Evolutionary conservation across 1,139 yeast species (phyloP).

Genomic region (Taiozyma onychis): DNA sequence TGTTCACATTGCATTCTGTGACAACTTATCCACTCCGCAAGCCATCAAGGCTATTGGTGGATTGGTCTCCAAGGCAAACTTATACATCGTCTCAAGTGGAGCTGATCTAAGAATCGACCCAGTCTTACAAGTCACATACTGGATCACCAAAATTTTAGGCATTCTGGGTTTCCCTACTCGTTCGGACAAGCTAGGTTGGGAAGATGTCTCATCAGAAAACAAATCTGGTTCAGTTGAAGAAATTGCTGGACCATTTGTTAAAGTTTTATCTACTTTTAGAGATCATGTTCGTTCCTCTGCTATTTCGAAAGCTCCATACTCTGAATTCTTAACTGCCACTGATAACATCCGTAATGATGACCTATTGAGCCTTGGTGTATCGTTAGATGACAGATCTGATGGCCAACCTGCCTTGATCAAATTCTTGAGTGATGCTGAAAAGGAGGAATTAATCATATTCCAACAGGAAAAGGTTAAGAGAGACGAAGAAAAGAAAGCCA

Average conservation of each 20-base stretch:
- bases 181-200: constrained; percentile 77
- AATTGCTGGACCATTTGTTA: constrained; percentile 70
- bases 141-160: constrained; percentile 63
- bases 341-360: constrained; percentile 59
- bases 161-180: constrained; percentile 74
- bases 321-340: constrained; percentile 51
- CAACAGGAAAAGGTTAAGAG: constrained; percentile 58
- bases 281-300: constrained; percentile 75
- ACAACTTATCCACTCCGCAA: constrained; percentile 74
- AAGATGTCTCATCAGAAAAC: constrained; percentile 29
- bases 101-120: constrained; percentile 58
- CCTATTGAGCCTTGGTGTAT: constrained; percentile 67
- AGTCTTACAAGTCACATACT: constrained; percentile 55
- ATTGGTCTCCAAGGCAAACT: constrained; percentile 64
- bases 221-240: constrained; percentile 49
- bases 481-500: constrained; percentile 43
- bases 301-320: constrained; percentile 51
- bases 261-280: constrained; percentile 71
- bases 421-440: constrained; percentile 66
- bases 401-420: constrained; percentile 75
- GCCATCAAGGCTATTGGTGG: constrained; percentile 64
- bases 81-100: constrained; percentile 55
- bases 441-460: constrained; percentile 49
- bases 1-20: constrained; percentile 79
- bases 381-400: constrained; percentile 82